Conservation (phyloP, 441 rosid genomes). For the Populus hybrid region DNA sequence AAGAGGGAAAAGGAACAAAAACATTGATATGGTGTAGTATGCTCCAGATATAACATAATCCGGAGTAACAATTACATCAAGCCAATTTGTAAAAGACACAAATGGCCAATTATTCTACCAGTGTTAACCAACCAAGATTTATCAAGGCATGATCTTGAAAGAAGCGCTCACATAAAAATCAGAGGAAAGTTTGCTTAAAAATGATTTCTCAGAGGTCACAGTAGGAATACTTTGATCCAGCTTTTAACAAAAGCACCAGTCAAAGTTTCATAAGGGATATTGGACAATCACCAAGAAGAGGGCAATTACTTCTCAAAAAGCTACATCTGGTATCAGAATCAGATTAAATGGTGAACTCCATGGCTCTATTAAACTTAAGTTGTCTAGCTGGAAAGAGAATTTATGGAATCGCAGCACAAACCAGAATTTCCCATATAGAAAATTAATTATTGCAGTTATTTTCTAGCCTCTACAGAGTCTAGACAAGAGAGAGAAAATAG, state of each 20-base stretch:
- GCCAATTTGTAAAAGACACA: neutral
- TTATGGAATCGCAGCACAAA: neutral
- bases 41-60: neutral
- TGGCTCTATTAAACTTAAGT: neutral
- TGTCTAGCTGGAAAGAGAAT: neutral
- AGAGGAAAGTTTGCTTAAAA: neutral
- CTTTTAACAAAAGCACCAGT: neutral
- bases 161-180: neutral
- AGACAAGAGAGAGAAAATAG: neutral
- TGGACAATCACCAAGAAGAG: neutral
- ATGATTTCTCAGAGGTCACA: neutral
- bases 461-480: neutral
- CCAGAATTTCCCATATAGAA: neutral
- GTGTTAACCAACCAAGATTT: neutral
- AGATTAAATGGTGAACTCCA: neutral
- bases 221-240: neutral
- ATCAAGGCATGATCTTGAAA: neutral
- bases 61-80: neutral
- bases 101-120: neutral
- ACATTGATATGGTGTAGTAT: neutral
- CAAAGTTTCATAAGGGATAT: neutral
- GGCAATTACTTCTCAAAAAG: neutral
- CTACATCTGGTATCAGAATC: neutral
- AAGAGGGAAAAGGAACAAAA: neutral
- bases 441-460: neutral